phyloP scores from a whole-genome alignment of 2,329 filamentous ascomycete genomes.

The Aspergillaceae sp. region DNA sequence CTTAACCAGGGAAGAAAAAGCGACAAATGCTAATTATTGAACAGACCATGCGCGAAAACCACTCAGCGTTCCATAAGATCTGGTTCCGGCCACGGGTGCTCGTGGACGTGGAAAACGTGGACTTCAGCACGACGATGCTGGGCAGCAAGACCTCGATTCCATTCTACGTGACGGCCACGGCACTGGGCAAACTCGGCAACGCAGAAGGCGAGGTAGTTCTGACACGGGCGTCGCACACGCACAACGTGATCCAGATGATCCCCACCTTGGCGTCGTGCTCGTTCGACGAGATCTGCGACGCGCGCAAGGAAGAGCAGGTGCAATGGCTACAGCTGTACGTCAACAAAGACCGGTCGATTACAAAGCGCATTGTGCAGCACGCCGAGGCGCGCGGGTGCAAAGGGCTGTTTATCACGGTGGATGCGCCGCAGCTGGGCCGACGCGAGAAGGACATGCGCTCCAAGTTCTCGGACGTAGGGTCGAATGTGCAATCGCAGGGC shows the following conservation, averaged over 20 bases:
- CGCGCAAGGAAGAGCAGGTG: conserved; percentile 65
- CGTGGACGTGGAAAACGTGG: conserved; percentile 78
- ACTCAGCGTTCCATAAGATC: conserved; percentile 91
- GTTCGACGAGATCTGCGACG: conserved; percentile 94
- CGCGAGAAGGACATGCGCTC: conserved; percentile 96
- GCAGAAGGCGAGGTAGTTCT: conserved; percentile 89
- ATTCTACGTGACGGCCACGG: conserved; percentile 94
- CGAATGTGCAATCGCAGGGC: conserved; percentile 62
- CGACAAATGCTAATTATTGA: neutral
- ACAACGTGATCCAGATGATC: conserved; percentile 96
- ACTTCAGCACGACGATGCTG: conserved; percentile 87
- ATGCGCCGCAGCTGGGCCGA: conserved; percentile 88
- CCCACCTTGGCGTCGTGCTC: conserved; percentile 93
- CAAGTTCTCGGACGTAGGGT: conserved; percentile 79
- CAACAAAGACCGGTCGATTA: conserved; percentile 90
- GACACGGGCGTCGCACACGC: conserved; percentile 71
- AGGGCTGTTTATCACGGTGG: conserved; percentile 95
- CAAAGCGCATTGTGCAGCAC: conserved; percentile 79
- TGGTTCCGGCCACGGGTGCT: conserved; percentile 90
- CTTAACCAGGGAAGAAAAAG: neutral
- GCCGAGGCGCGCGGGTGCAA: conserved; percentile 88
- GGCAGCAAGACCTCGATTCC: conserved; percentile 75
- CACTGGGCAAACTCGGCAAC: conserved; percentile 87
- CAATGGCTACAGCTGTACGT: conserved; percentile 98
- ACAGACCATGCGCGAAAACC: conserved; percentile 89